phyloP scores from a whole-genome alignment of 1,139 yeast species.

The Yamadazyma membranifaciens region DNA sequence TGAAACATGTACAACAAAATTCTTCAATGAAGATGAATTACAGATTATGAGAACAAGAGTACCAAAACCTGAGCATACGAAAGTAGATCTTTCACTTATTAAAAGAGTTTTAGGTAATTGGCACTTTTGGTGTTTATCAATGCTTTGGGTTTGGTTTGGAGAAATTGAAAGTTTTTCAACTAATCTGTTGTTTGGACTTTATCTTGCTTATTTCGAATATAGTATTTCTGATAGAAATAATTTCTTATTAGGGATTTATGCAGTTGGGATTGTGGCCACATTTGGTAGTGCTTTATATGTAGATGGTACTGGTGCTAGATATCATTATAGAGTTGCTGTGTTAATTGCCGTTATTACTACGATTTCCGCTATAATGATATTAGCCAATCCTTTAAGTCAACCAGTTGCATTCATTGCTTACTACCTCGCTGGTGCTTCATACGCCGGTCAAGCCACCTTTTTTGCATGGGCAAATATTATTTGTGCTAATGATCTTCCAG shows the following conservation, averaged over 20 bases:
- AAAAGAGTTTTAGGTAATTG: constrained; percentile 51
- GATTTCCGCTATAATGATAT: constrained; percentile 40
- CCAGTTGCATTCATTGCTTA: constrained; percentile 51
- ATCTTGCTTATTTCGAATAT: constrained; percentile 45
- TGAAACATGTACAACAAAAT: constrained; percentile 36
- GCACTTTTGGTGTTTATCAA: constrained; percentile 59
- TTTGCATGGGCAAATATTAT: constrained; percentile 63
- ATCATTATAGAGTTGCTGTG: constrained; percentile 51
- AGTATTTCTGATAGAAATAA: constrained; percentile 49
- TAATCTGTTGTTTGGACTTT: constrained; percentile 52
- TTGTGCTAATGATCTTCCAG: constrained; percentile 52
- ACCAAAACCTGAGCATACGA: constrained; percentile 28
- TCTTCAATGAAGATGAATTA: constrained; percentile 35
- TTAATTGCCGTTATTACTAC: constrained; percentile 39
- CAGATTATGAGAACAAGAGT: constrained; percentile 26
- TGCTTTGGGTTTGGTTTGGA: constrained; percentile 60
- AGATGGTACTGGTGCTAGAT: constrained; percentile 47
- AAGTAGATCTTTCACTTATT: constrained; percentile 42
- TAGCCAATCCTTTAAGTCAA: constrained; percentile 29
- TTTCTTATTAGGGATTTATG: constrained; percentile 58
- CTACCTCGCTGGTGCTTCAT: constrained; percentile 51
- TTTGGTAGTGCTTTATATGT: constrained; percentile 46
- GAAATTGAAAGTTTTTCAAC: constrained; percentile 55
- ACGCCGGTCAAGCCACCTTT: constrained; percentile 57
- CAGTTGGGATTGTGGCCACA: constrained; percentile 51